Percentiles rank a stretch among this genome's conserved stretches.
Evolutionary conservation across 805 yeast species (phyloP).

Genomic region (Ogataea pignaliae): DNA sequence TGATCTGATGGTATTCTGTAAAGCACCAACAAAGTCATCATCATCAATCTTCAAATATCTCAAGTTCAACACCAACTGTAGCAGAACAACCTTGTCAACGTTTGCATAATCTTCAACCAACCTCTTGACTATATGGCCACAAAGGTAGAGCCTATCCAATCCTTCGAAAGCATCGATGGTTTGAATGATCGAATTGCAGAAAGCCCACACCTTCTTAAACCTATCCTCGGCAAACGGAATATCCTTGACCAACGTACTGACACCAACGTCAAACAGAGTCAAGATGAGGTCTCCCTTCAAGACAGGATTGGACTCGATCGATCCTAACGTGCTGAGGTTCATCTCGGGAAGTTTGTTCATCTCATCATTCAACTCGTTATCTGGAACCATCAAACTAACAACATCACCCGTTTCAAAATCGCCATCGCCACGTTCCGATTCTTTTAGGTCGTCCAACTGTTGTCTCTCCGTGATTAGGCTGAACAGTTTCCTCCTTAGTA

Average conservation of each 20-base stretch:
- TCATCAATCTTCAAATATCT: slow-evolving; percentile 43
- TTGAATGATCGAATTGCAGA: slow-evolving; percentile 39
- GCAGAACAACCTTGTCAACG: slow-evolving; percentile 35
- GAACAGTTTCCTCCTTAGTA: slow-evolving; percentile 77
- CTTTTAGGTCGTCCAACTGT: slow-evolving; percentile 45
- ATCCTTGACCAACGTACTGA: slow-evolving; percentile 40
- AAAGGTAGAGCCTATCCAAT: slow-evolving; percentile 64
- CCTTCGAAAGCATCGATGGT: slow-evolving; percentile 68
- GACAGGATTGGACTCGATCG: slow-evolving; percentile 79
- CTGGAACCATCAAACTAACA: slow-evolving; percentile 16
- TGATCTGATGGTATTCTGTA: slow-evolving; percentile 69
- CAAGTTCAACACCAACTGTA: slow-evolving; percentile 64
- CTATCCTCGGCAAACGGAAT: slow-evolving; percentile 20
- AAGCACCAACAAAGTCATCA: slow-evolving; percentile 47
- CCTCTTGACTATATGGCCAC: slow-evolving; percentile 57
- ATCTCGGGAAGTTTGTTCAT: slow-evolving; percentile 80
- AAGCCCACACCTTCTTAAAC: slow-evolving; percentile 37
- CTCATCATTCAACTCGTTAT: slow-evolving; percentile 52
- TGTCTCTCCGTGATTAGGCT: slow-evolving; percentile 73
- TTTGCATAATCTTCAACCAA: slow-evolving; percentile 40
- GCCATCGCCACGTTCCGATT: slow-evolving; percentile 35
- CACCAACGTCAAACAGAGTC: slow-evolving; percentile 64
- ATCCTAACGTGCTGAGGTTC: slow-evolving; percentile 79
- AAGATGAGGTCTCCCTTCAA: slow-evolving; percentile 68
- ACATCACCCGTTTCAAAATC: slow-evolving; percentile 23